phyloP scores from a whole-genome alignment of 331 rosid genomes.

The Saraca asoca region DNA sequence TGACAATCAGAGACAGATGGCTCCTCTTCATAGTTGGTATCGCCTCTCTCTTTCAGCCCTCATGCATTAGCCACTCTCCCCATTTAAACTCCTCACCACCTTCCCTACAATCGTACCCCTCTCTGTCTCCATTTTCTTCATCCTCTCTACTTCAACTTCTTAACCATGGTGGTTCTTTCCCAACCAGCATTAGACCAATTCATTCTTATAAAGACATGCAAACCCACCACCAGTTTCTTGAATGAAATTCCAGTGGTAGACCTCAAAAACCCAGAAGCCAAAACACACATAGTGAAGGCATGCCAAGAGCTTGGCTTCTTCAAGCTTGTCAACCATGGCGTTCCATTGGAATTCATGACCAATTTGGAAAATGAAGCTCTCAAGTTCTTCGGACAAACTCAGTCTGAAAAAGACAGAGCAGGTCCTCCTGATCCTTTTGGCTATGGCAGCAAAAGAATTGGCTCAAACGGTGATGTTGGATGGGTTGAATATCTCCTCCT shows the following conservation, averaged over 20 bases:
- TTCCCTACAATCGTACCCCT: neutral
- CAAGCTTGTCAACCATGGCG: slow-evolving; percentile 73
- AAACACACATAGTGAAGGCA: slow-evolving; percentile 53
- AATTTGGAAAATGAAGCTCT: slow-evolving; percentile 58
- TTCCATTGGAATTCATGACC: slow-evolving; percentile 60
- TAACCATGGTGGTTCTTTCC: slow-evolving; percentile 70
- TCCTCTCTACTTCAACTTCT: no score
- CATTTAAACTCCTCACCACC: neutral
- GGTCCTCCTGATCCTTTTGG: slow-evolving; percentile 88
- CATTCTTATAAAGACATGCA: slow-evolving; percentile 51
- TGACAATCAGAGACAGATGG: slow-evolving; percentile 44
- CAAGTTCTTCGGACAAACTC: slow-evolving; percentile 56
- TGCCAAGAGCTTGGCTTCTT: slow-evolving; percentile 71
- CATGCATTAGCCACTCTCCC: slow-evolving; percentile 43
- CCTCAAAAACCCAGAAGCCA: slow-evolving; percentile 57
- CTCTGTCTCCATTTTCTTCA: neutral
- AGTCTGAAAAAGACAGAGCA: slow-evolving; percentile 61
- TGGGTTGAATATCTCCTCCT: slow-evolving; percentile 86
- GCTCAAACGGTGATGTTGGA: slow-evolving; percentile 77
- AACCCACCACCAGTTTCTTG: slow-evolving; percentile 38
- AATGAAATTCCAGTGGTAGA: slow-evolving; percentile 63
- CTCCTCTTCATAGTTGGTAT: slow-evolving; percentile 44
- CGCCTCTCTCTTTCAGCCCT: slow-evolving; percentile 37
- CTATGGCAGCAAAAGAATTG: slow-evolving; percentile 69
- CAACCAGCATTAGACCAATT: slow-evolving; percentile 56